These are phyloP conservation scores for Aspergillus hortae DNA, from an alignment of 2,329 filamentous ascomycete genomes.

Conservation along the genomic window DNA sequence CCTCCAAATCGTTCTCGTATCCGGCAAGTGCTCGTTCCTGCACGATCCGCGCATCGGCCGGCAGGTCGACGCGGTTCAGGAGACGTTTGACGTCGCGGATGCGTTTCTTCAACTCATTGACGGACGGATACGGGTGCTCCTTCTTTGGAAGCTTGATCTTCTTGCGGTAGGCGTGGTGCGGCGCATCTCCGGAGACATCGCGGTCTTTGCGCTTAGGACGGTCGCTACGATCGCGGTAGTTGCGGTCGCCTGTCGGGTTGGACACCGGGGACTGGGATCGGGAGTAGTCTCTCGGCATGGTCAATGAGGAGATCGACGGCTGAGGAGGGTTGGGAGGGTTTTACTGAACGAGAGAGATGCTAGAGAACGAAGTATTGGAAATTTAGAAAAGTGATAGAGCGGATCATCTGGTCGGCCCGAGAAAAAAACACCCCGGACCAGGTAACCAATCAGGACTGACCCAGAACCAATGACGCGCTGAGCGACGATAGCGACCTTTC, in stretches of 20 bases:
- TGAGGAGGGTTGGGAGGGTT: not conserved
- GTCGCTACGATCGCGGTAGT: constrained; percentile 16
- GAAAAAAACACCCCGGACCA: constrained; percentile 17
- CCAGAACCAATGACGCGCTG: not conserved
- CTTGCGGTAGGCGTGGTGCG: constrained; percentile 23
- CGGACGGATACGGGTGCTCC: constrained; percentile 30
- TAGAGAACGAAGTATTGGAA: not conserved
- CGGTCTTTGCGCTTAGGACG: constrained; percentile 27
- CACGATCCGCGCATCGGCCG: constrained; percentile 53
- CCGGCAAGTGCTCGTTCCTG: constrained; percentile 58
- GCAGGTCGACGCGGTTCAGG: constrained; percentile 48
- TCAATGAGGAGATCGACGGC: not conserved
- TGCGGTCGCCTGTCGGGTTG: constrained; percentile 8
- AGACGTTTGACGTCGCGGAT: constrained; percentile 56
- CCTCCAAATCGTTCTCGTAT: constrained; percentile 54
- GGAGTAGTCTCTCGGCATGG: constrained; percentile 15
- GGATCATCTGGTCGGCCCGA: constrained; percentile 30
- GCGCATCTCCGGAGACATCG: constrained; percentile 23
- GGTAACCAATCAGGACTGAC: constrained; percentile 23
- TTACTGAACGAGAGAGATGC: not conserved
- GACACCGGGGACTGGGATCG: constrained; percentile 6
- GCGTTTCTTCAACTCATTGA: constrained; percentile 53
- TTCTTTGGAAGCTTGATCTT: constrained; percentile 22
- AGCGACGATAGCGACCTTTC: not conserved
- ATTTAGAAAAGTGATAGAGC: constrained; percentile 7